Base-by-base conservation (phyloP, 345 rosid species). In the Populus nigra region DNA sequence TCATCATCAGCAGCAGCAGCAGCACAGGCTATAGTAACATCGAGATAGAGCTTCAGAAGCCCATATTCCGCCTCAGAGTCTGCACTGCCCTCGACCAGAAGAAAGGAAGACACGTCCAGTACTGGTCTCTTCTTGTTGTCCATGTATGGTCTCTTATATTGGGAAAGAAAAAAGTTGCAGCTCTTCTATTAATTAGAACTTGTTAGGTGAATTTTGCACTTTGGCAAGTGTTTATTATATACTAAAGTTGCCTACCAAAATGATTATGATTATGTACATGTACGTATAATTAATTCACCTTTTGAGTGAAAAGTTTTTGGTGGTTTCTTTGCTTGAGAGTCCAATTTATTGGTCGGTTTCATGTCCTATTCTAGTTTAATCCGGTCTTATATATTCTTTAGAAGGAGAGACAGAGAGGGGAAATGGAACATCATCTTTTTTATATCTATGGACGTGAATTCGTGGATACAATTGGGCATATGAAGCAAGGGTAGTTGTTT, bases 41-140 rank as follows among this genome's bases (percentile, higher is more conserved):
- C 61, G 5, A 45, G 53, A 69, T 59, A 45, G 13, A 50, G 69
- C 23, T 84, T 76, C 2, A 71, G 17, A 31, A 49, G 15, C 20
- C 57, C 82, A 47, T 57, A 47, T 45, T 87, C 87, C 4, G 39
- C 71, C 78, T 87, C 91, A 0, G 93, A 88, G 75, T 90, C 93
- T 67, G 87, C 93, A 2, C 80, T 82, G 16, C 83, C 88, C 79
- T 90, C 93, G 0, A 84, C 43, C 0, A 87, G 86, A 77, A 87
- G 78, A 81, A 82, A 86, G 17, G 85, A 77, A 61, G 90, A 86
- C 18, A 85, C 53, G 15, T 87, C 93, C 65, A 75, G 27, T 1
- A 38, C 25, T 1, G 13, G 11, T 49, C 36, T 81, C 4, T 43
- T 66, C 25, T n/a, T 77, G 69, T 49, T 74, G 47, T 77, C 84